These are phyloP conservation scores for Furcasterigmium furcatum DNA, from an alignment of 2,329 filamentous ascomycete species.

Conservation along the genomic window DNA sequence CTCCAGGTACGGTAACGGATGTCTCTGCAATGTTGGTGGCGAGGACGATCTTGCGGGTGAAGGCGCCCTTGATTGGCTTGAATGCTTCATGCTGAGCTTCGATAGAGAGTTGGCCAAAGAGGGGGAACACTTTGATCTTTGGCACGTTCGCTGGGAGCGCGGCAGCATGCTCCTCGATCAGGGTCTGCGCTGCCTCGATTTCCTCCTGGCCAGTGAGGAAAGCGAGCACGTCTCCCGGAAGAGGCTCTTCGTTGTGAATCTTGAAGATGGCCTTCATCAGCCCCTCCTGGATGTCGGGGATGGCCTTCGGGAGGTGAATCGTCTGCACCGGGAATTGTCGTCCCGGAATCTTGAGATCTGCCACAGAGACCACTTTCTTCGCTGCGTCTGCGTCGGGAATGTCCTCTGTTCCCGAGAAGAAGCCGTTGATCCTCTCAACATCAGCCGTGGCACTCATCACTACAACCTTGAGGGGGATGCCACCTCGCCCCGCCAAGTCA, in stretches of 20 bases:
- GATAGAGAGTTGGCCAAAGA: slow-evolving; percentile 89
- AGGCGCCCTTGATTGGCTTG: slow-evolving; percentile 64
- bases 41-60: slow-evolving; percentile 83
- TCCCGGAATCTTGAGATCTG: slow-evolving; percentile 69
- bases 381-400: slow-evolving; percentile 10
- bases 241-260: slow-evolving; percentile 80
- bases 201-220: slow-evolving; percentile 93
- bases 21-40: slow-evolving; percentile 99
- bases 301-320: slow-evolving; percentile 68
- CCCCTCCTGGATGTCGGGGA: slow-evolving; percentile 78
- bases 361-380: slow-evolving; percentile 18
- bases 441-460: slow-evolving; percentile 98
- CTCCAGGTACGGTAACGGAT: slow-evolving; percentile 90
- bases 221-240: slow-evolving; percentile 91
- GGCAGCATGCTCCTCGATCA: slow-evolving; percentile 76
- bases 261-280: slow-evolving; percentile 80
- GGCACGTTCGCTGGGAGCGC: slow-evolving; percentile 74
- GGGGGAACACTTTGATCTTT: slow-evolving; percentile 67
- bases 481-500: slow-evolving; percentile 62
- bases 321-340: slow-evolving; percentile 83
- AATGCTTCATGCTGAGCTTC: slow-evolving; percentile 86
- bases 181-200: slow-evolving; percentile 75
- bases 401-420: slow-evolving; percentile 55
- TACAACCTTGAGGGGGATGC: slow-evolving; percentile 78
- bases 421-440: slow-evolving; percentile 71